Base-by-base conservation (phyloP, 805 yeast genomes). In the Jamesozyma lodderae region DNA sequence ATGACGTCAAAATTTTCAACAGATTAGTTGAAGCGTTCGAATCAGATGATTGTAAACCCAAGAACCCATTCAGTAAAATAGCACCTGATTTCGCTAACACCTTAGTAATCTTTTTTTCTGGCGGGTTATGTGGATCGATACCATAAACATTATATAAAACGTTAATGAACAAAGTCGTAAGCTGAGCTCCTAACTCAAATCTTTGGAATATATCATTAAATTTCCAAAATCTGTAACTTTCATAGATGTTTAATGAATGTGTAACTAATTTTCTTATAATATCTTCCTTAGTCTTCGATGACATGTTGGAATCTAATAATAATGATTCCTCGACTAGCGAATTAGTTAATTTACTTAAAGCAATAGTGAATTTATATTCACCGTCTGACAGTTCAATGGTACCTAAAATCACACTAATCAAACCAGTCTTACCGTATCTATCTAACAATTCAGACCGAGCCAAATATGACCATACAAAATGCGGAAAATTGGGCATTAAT, bases 401-500 rank as follows among this genome's bases (percentile, higher is more conserved):
- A 2, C 88, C 87, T 34, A 85, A 64, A 2, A 84, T 68, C 0
- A 70, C 68, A 1, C 73, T 59, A 1, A 78, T 75, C 33, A 75
- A 60, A 0, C 92, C 88, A 31, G 82, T 84, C 44, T 73, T 75
- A 1, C 77, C 77, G 40, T 72, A 68, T 35, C 69, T 68, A 11
- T 80, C 78, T 1, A 86, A 63, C 21, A 87, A 62, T 15, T 75
- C 70, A 0, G 94, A 80, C 36, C 76, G 75, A 17, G 75, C 70
- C 11, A 90, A 58, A 51, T 80, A 80, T 0, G 86, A 72, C 95
- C 96, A 88, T 3, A 87, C 81, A 40, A 85, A 67, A 42, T 72
- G 69, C 0, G 94, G 75, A 28, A 68, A 72, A 5, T 73, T 60
- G 33, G 63, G 64, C 28, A 66, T 64, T 28, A 73, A 64, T 14